Conservation (phyloP, 768 basidiomycete genomes). For the Suillus ampliporus region DNA sequence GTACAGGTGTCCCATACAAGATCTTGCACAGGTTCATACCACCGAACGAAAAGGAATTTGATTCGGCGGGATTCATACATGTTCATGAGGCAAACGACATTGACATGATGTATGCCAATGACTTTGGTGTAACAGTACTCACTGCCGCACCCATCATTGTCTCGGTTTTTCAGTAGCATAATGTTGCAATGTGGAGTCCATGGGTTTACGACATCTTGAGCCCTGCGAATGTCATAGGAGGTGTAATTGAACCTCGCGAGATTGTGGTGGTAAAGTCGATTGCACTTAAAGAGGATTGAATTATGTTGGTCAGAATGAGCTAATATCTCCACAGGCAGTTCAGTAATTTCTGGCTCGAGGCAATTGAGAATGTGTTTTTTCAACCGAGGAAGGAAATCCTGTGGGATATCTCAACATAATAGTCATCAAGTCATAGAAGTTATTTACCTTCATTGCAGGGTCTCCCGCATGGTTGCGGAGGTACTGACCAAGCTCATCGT, state of each 20-base stretch:
- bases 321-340: too few relatives aligned
- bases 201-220: constrained; percentile 6
- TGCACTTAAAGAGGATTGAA: constrained; percentile 17
- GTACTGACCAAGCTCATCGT: too few relatives aligned
- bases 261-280: constrained; percentile 31
- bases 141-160: too few relatives aligned
- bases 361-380: constrained; percentile 12
- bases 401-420: neutral
- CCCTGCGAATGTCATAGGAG: constrained; percentile 20
- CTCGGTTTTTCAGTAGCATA: constrained; percentile 5
- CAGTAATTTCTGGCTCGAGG: neutral
- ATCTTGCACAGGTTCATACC: neutral
- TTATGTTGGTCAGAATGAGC: too few relatives aligned
- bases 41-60: neutral
- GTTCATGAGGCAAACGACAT: neutral
- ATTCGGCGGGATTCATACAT: neutral
- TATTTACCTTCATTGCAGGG: too few relatives aligned
- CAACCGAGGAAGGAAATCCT: constrained; percentile 12
- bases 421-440: too few relatives aligned
- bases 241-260: constrained; percentile 34
- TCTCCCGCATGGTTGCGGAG: too few relatives aligned
- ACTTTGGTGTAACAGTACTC: neutral
- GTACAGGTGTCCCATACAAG: too few relatives aligned
- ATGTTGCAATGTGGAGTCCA: neutral
- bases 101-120: neutral